Base-by-base conservation (phyloP, 164 flowering plant genomes). In the Tetracentron sinense region DNA sequence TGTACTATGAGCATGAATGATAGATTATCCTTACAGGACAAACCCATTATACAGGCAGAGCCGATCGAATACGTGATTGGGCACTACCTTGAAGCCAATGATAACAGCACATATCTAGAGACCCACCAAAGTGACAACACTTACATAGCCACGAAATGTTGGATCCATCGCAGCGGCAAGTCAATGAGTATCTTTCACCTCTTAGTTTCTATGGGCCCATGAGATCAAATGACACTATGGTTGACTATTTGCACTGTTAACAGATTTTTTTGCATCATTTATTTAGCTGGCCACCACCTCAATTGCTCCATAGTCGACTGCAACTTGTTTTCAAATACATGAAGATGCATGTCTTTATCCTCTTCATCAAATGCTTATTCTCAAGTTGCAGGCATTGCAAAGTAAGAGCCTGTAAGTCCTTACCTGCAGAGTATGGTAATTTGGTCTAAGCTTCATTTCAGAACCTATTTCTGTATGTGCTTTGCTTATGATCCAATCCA, bases 21-120 rank as follows among this genome's bases (percentile, higher is more conserved):
- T 63, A 63, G 62, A 66, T 75, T 63, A 63, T 68, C 58, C 67
- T 57, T 1, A 42, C 71, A 57, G 69, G 71, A 64, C 66, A 65
- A 57, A 54, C 35, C 69, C 68, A 68, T 67, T 56, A 62, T 42
- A 50, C 66, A 59, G 66, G 57, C 55, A 23, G 56, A 69, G 70
- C 61, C 56, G 56, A 55, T 67, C 53, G 60, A 57, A 20, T 52
- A 59, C 42, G 35, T 54, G 62, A 77, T 74, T 74, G 71, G 71
- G 58, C 78, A 76, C 65, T 65, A 51, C 48, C 67, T 53, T 35
- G n/a, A 38, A 38, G 44, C 11, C 8, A 38, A 38, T 38, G 44
- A 38, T 38, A 38, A 38, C 44, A 38, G 4, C 44, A 38, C 44
- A 16, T 10, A 42, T 47, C 14, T 4, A 16, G 44, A 8, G 14